A percentile compares a stretch with the other conserved stretches of the same genome.
Conservation (phyloP, 1,139 yeast genomes). For the Citeromyces siamensis region DNA sequence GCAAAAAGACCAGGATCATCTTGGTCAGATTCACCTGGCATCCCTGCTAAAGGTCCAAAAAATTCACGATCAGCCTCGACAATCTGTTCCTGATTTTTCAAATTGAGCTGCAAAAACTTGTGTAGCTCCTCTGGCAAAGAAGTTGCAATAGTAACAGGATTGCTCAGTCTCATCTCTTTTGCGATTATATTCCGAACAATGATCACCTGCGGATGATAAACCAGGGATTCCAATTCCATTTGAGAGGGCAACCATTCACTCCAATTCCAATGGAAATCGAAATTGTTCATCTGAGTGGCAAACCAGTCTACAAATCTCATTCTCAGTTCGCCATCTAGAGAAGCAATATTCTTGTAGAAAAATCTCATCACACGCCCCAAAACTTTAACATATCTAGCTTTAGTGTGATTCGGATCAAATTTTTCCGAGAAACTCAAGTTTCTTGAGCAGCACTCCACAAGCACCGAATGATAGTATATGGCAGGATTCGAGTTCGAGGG, state of each 20-base stretch:
- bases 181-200: constrained; percentile 72
- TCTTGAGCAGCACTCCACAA: constrained; percentile 73
- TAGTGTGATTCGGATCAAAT: constrained; percentile 30
- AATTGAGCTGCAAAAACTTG: constrained; percentile 43
- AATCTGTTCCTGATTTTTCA: constrained; percentile 18
- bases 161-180: constrained; percentile 73
- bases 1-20: constrained; percentile 15
- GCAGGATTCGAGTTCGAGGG: constrained; percentile 56
- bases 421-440: constrained; percentile 15
- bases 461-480: constrained; percentile 76
- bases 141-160: constrained; percentile 54
- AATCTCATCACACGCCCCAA: constrained; percentile 89
- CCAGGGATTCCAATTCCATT: constrained; percentile 21
- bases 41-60: constrained; percentile 16
- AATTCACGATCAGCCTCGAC: constrained; percentile 18
- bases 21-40: constrained; percentile 12
- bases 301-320: constrained; percentile 83
- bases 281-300: constrained; percentile 85
- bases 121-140: constrained; percentile 70
- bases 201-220: constrained; percentile 60
- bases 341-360: constrained; percentile 56
- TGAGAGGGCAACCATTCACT: constrained; percentile 77
- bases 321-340: constrained; percentile 66
- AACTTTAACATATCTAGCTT: constrained; percentile 79
- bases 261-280: constrained; percentile 98